Conservation (phyloP, 2,329 filamentous ascomycete genomes). For the Alternaria rosae region DNA sequence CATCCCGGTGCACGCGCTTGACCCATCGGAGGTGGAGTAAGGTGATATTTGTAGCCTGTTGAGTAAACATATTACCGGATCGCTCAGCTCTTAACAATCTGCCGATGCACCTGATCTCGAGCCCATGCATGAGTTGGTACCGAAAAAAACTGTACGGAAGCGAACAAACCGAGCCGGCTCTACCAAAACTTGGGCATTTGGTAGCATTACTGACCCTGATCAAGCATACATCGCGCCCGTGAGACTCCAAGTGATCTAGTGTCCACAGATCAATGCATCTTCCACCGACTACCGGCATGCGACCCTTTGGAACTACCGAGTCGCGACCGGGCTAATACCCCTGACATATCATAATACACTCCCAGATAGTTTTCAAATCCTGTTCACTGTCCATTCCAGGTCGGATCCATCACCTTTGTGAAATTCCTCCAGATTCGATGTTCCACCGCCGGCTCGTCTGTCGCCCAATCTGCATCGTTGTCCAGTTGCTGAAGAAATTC, state of each 20-base stretch:
- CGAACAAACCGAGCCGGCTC: background rate
- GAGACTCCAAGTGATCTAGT: background rate
- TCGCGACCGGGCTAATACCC: background rate
- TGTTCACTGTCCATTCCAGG: background rate
- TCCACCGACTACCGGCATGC: background rate
- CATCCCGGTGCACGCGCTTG: background rate
- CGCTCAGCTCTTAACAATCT: background rate
- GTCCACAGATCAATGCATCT: background rate
- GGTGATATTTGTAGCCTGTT: background rate
- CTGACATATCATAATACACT: background rate
- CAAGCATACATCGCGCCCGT: background rate
- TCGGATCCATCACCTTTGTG: background rate
- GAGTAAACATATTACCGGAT: background rate
- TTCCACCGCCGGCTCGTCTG: background rate
- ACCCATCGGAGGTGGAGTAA: background rate
- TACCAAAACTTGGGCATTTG: background rate
- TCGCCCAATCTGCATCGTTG: background rate
- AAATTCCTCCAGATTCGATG: background rate
- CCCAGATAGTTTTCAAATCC: background rate
- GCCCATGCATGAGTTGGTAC: background rate
- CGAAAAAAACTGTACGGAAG: background rate
- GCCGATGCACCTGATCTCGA: background rate
- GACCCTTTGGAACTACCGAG: background rate
- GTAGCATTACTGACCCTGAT: background rate
- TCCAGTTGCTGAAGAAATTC: background rate